Evolutionary conservation across 2,329 filamentous ascomycete genomes (phyloP), one percentile per base, ranked within the genome.

Genomic region (Colletotrichum limetticola): DNA sequence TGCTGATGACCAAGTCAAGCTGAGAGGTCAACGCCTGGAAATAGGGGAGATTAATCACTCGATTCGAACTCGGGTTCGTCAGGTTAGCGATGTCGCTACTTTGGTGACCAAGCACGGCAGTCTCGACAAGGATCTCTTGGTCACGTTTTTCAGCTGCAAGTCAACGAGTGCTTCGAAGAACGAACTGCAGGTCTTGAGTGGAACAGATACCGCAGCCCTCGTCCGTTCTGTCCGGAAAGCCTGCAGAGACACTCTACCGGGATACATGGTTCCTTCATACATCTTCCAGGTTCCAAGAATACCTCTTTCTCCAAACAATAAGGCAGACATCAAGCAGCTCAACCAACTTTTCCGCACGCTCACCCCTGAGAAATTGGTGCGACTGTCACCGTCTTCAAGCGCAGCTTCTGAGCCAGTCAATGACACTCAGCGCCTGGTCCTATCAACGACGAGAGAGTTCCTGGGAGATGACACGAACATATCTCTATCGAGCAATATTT

Each of bases 211-310:
- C 5, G 32, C 46, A 1, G 1, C 58, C 24, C 66, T 73, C 2
- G 62, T 87, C 8, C 80, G 78, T 0, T 80, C 80, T 4, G 74
- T 75, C 5, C 66, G 70, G 24, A 70, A 57, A 28, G 89, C 90
- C n/a, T 98, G 95, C 76, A 88, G 89, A 42, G 85, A 89, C 2
- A 90, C 86, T 26, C 87, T 98, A 3, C 94, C 95, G 0, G 89
- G 88, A 0, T 98, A 98, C 80, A 98, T 98, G 95, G 90, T 98
- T 2, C 96, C 95, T 0, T 95, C 94, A 0, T 94, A 97, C 78
- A 91, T 97, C 71, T 85, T 98, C 28, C 89, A 89, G 4, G 83
- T 98, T 8, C 88, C 91, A 0, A 87, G 85, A 8, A 91, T 98
- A 66, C 95, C 95, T 0, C 85, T 98, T 0, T 97, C 94, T 1